A percentile compares a stretch with the other conserved stretches of the same genome.
Evolutionary conservation across 2,329 filamentous ascomycete genomes (phyloP).

Genomic region (Raffaelea ambrosiae): DNA sequence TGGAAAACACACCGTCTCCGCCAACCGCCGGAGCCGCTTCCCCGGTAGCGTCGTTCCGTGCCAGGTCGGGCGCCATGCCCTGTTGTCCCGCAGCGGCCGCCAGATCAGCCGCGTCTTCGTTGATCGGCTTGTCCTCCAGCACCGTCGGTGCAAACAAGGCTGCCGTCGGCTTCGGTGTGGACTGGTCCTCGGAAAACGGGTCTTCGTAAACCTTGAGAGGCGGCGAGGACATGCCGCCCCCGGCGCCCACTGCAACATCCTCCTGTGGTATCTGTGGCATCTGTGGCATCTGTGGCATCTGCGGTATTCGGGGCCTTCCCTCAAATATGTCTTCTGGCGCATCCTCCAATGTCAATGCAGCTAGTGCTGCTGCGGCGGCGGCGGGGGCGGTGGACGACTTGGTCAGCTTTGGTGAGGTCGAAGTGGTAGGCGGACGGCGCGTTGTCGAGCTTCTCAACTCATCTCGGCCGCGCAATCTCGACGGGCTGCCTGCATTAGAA

Average conservation of each 20-base stretch:
- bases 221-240: slow-evolving; percentile 20
- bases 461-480: too few relatives aligned
- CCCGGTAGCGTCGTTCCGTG: not conserved
- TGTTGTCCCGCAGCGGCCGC: not conserved
- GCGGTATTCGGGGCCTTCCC: too few relatives aligned
- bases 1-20: not conserved
- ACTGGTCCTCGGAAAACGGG: slow-evolving; percentile 43
- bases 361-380: too few relatives aligned
- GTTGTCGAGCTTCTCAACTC: too few relatives aligned
- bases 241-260: slow-evolving; percentile 26
- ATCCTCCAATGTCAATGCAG: too few relatives aligned
- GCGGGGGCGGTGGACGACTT: too few relatives aligned
- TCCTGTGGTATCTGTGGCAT: too few relatives aligned
- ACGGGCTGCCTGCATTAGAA: too few relatives aligned
- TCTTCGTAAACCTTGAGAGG: slow-evolving; percentile 54
- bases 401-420: too few relatives aligned
- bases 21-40: slow-evolving; percentile 12
- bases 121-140: slow-evolving; percentile 51
- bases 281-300: too few relatives aligned
- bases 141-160: slow-evolving; percentile 36
- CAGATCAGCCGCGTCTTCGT: slow-evolving; percentile 40
- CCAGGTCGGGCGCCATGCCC: not conserved
- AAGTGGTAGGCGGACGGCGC: too few relatives aligned
- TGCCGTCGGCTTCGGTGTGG: slow-evolving; percentile 36
- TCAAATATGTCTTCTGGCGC: too few relatives aligned